Evolutionary conservation across 2,329 filamentous ascomycete genomes (phyloP).

Genomic region (Nannizzia gypsea): DNA sequence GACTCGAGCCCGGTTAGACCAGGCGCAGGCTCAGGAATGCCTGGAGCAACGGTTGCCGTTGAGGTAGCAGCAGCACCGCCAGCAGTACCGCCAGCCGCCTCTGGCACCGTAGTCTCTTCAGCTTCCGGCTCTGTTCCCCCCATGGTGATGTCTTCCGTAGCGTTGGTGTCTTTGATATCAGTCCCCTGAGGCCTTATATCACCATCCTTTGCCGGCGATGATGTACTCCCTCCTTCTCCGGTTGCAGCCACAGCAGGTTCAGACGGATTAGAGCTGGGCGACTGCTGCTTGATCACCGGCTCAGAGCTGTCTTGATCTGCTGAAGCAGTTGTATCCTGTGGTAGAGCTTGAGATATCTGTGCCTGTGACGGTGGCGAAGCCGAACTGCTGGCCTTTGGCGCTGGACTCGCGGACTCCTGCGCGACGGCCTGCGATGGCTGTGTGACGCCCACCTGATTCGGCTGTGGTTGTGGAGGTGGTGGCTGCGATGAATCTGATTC

Average conservation of each 20-base stretch:
- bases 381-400: slow-evolving; percentile 10
- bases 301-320: not conserved
- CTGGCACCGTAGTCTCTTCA: slow-evolving; percentile 9
- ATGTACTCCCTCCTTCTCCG: not conserved
- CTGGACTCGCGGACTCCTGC: slow-evolving; percentile 14
- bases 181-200: slow-evolving; percentile 4
- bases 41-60: slow-evolving; percentile 12
- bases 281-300: not conserved
- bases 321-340: not conserved
- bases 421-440: slow-evolving; percentile 16
- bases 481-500: slow-evolving; percentile 20
- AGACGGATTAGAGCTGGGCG: not conserved
- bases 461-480: slow-evolving; percentile 14
- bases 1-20: slow-evolving; percentile 38
- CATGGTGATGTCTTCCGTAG: slow-evolving; percentile 13
- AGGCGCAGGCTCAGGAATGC: slow-evolving; percentile 12
- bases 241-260: not conserved
- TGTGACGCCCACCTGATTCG: slow-evolving; percentile 11
- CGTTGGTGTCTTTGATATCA: not conserved
- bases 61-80: slow-evolving; percentile 6
- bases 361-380: slow-evolving; percentile 9
- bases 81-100: slow-evolving; percentile 13
- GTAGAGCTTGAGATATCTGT: not conserved
- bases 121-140: slow-evolving; percentile 13
- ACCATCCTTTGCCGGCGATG: slow-evolving; percentile 3